Base-by-base conservation (phyloP, 2,329 filamentous ascomycete genomes). In the Pestalotiopsis sp. region DNA sequence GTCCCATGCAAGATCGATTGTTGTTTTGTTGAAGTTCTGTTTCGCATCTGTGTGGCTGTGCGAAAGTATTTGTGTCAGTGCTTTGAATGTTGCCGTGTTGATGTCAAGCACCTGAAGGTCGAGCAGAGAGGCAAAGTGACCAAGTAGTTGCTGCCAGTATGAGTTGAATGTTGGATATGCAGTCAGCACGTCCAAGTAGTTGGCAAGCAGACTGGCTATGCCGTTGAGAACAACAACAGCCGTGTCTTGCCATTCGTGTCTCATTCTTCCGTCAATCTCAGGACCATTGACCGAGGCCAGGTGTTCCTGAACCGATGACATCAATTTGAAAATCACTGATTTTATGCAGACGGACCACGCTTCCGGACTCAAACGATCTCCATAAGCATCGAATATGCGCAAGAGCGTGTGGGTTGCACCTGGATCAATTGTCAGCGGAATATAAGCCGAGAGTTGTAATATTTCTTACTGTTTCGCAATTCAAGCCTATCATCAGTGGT, bases 351-450 rank as follows among this genome's bases (percentile, higher is more conserved):
- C 86, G 62, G 91, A 91, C 95, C 94, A 98, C 0, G 93, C 91
- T 75, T 92, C 89, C 0, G 93, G 86, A 56, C 88, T 91, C 4
- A 98, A 84, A 66, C 92, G 91, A 72, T 95, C 92, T 12, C 94
- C 94, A 71, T 97, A 97, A 1, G 93, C 94, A 77, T 97, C 94
- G 71, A 98, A 94, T 23, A 98, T 97, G 60, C 94, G 89, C 68
- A 98, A 86, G 3, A 98, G 83, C 0, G 95, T 98, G 78, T 98
- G 95, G 25, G 98, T 93, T 1, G 95, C 94, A 70, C 89, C 89
- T 85, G 76, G 74, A 20, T 62, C 62, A 74, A 76, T 80, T 62
- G 80, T 66, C 63, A 45, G 5, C 9, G 77, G 11, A 20, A 6
- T 17, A 25, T 77, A 70, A 77, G 76, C 77, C 41, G 1, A 41